Conservation (phyloP, 371 early-diverging fungal genomes). For the Actinomucor elegans region DNA sequence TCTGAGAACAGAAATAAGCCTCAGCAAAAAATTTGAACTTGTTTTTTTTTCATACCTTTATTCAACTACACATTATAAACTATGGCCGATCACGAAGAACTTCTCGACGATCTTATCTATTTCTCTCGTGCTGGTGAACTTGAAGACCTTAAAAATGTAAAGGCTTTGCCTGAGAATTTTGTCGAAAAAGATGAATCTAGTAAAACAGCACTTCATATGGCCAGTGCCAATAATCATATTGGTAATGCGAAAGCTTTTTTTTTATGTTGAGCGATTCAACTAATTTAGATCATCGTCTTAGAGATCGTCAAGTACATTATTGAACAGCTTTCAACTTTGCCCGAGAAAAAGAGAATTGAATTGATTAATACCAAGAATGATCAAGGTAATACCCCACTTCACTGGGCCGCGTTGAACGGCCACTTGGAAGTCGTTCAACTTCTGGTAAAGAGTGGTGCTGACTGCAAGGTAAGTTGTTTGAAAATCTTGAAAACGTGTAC, state of each 20-base stretch:
- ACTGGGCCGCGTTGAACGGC: slow-evolving; percentile 89
- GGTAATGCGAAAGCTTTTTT: no score
- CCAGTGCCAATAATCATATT: slow-evolving; percentile 79
- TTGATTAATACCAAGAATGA: slow-evolving; percentile 63
- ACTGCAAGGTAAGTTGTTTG: slow-evolving; percentile 62
- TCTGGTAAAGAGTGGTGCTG: slow-evolving; percentile 59
- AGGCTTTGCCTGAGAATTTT: slow-evolving; percentile 36
- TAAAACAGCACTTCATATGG: slow-evolving; percentile 84
- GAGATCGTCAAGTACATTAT: slow-evolving; percentile 59
- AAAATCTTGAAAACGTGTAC: slow-evolving; percentile 1
- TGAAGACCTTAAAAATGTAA: slow-evolving; percentile 62
- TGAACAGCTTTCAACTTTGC: slow-evolving; percentile 29
- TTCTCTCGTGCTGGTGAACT: slow-evolving; percentile 79
- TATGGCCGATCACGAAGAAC: slow-evolving; percentile 20
- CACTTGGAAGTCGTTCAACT: slow-evolving; percentile 64
- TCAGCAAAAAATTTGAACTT: not conserved
- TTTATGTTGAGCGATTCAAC: no score
- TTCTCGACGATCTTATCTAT: slow-evolving; percentile 62
- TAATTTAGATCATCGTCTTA: no score
- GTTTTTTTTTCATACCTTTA: not conserved
- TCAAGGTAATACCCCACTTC: slow-evolving; percentile 81
- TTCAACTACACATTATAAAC: no score
- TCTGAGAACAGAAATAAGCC: no score
- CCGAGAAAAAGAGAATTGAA: slow-evolving; percentile 16
- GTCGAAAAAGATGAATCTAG: slow-evolving; percentile 54